Conservation (phyloP, 2,329 filamentous ascomycete genomes). For the Cryphonectria naterciae region DNA sequence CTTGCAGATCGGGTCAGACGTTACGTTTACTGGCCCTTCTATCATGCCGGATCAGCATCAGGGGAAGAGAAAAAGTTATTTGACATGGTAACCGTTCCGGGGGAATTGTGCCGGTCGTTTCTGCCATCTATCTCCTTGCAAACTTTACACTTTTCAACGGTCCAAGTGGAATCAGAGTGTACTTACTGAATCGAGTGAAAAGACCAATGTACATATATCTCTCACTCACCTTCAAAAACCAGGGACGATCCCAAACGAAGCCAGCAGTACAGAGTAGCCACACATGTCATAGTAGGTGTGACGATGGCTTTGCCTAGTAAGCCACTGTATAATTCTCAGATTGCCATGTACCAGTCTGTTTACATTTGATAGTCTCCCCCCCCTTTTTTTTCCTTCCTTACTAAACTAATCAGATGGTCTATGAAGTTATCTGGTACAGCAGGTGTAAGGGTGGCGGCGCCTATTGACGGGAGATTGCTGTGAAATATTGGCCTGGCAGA, state of each 20-base stretch:
- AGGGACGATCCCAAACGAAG: too few species aligned
- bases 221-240: too few species aligned
- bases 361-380: conserved; percentile 53
- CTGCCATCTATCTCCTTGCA: too few species aligned
- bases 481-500: conserved; percentile 43
- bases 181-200: too few species aligned
- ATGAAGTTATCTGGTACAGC: conserved; percentile 52
- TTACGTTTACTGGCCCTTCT: neutral
- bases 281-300: neutral
- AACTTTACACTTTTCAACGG: too few species aligned
- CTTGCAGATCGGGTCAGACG: neutral
- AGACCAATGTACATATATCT: too few species aligned
- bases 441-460: conserved; percentile 48
- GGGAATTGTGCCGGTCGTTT: too few species aligned
- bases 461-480: neutral
- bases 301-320: neutral
- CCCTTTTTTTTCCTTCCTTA: conserved; percentile 59
- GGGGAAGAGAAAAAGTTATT: too few species aligned
- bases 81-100: too few species aligned
- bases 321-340: conserved; percentile 40
- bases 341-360: conserved; percentile 55
- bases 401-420: too few species aligned
- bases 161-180: too few species aligned
- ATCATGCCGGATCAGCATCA: neutral
- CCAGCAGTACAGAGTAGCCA: neutral